Conservation (phyloP, 768 basidiomycete genomes). For the Lentinus tigrinus region DNA sequence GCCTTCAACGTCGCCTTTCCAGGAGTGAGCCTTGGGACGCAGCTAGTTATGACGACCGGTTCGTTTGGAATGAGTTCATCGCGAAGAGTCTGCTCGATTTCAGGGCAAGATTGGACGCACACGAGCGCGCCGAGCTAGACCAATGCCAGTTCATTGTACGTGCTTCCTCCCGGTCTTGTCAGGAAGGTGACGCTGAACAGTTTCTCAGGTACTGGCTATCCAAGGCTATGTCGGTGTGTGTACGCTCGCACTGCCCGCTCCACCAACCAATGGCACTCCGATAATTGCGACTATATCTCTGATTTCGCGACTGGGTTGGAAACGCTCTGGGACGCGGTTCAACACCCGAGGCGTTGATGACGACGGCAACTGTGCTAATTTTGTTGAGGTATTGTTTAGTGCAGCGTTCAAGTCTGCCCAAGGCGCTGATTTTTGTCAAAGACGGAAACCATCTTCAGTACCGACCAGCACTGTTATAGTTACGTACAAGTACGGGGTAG, state of each 20-base stretch:
- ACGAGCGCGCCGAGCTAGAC: conserved; percentile 76
- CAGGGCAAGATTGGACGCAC: conserved; percentile 68
- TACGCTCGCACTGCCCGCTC: conserved; percentile 73
- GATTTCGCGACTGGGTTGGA: conserved; percentile 89
- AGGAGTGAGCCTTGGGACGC: conserved; percentile 41
- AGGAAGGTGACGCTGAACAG: too few species aligned
- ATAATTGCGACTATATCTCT: conserved; percentile 73
- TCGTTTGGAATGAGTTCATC: conserved; percentile 95
- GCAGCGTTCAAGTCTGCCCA: background rate
- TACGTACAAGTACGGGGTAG: conserved; percentile 94
- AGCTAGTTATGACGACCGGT: conserved; percentile 72
- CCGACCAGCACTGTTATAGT: conserved; percentile 84
- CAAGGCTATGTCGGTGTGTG: conserved; percentile 92
- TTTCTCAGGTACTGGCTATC: conserved; percentile 72
- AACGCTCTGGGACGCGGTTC: conserved; percentile 94
- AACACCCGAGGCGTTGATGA: conserved; percentile 97
- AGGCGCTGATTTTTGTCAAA: conserved; percentile 31
- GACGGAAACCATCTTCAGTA: conserved; percentile 90
- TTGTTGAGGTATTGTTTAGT: conserved; percentile 72
- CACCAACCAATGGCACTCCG: conserved; percentile 71
- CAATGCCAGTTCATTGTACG: conserved; percentile 81
- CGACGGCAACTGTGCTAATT: conserved; percentile 92
- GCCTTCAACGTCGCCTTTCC: conserved; percentile 66
- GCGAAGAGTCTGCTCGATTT: conserved; percentile 87
- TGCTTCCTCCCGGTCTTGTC: conserved; percentile 6